Base-by-base conservation (phyloP, 2,329 filamentous ascomycete species). In the Colletotrichum spaethianum region DNA sequence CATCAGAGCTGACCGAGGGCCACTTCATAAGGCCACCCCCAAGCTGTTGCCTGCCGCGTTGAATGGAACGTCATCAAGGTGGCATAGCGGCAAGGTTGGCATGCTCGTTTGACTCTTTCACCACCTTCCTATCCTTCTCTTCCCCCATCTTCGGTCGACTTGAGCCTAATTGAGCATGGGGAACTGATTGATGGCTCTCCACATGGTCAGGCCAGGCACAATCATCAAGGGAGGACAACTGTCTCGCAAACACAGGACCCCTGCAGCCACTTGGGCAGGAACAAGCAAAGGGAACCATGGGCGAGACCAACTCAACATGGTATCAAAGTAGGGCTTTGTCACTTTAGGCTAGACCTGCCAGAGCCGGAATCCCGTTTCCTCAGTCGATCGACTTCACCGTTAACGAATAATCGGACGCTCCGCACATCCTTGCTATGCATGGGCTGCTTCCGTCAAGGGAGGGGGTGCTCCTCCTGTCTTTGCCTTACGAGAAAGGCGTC, bases 271-370 rank as follows among this genome's bases (percentile, higher is more conserved):
- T 72, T 40, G 57, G 62, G 62, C 61, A 71, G 20, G 40, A 38
- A 60, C 52, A 31, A 33, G 46, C 36, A 44, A 26, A 53, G 33
- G 9, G 28, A 50, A 53, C 46, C 69, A 56, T n/a, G 26, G 65
- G 42, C 40, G 53, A 46, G 36, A 61, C 50, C 56, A 61, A 50
- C 73, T 72, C 63, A 74, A 75, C 74, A 76, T 79, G 77, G 76
- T 70, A 70, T 46, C 61, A 52, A 61, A 36, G 46, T 61, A 62
- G 38, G 18, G 42, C 33, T 42, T 56, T 26, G 33, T 53, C 36
- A 38, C 57, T n/a, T 44, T 12, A 33, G 33, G 44, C 38, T 46
- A 60, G 66, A 48, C 59, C 60, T 72, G 23, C 46, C n/a, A 55
- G 38, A 64, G 66, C 52, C 70, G 53, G 65, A 72, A 53, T 31